phyloP scores from a whole-genome alignment of 2,329 filamentous ascomycete genomes.

The Elsinoe australis region DNA sequence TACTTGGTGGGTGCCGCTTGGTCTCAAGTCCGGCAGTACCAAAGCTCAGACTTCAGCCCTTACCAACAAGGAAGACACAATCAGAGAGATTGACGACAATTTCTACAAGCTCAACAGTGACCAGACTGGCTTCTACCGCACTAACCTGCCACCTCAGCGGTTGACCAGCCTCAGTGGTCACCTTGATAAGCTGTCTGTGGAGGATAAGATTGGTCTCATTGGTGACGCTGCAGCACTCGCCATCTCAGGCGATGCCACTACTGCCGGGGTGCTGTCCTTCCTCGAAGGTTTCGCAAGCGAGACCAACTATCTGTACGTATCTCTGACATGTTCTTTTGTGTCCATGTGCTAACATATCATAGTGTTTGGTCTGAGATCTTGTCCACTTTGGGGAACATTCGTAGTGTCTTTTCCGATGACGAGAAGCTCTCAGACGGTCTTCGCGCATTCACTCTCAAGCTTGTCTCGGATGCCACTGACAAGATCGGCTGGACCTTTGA shows the following conservation, averaged over 20 bases:
- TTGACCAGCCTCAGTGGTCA: constrained; percentile 72
- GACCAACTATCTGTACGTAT: constrained; percentile 61
- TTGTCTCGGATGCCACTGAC: constrained; percentile 67
- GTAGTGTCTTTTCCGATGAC: constrained; percentile 77
- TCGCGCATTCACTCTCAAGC: constrained; percentile 68
- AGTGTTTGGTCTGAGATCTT: constrained; percentile 80
- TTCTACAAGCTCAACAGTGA: constrained; percentile 95
- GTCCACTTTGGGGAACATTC: constrained; percentile 65
- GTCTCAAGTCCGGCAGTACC: constrained; percentile 65
- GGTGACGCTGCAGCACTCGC: constrained; percentile 86
- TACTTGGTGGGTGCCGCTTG: constrained; percentile 91
- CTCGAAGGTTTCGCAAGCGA: constrained; percentile 77
- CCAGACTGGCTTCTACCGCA: constrained; percentile 83
- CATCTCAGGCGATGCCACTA: constrained; percentile 76
- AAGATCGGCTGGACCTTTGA: constrained; percentile 79
- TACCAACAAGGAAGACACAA: constrained; percentile 66
- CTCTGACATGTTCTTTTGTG: too few relatives aligned
- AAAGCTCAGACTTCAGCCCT: constrained; percentile 60
- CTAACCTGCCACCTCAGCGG: constrained; percentile 82
- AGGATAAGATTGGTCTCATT: constrained; percentile 89
- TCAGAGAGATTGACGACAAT: constrained; percentile 63
- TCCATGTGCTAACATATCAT: too few relatives aligned
- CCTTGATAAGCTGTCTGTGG: constrained; percentile 65
- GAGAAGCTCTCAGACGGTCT: constrained; percentile 63
- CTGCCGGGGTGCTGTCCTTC: constrained; percentile 72